Base-by-base conservation (phyloP, 139 green algal genomes). In the Gonium pectorale region DNA sequence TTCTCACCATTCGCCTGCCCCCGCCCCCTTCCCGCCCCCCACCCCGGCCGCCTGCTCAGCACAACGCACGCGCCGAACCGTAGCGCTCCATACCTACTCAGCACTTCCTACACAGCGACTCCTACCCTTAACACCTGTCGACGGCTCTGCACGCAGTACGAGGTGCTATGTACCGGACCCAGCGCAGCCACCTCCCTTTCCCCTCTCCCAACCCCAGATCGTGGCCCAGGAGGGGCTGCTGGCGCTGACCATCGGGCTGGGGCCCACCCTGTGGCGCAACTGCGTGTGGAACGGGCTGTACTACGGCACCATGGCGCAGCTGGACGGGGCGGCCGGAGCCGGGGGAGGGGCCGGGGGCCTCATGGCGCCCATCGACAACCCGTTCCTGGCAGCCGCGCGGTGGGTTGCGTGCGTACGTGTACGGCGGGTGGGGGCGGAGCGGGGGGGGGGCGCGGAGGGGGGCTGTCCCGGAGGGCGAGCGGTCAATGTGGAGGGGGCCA, bases 201-300 rank as follows among this genome's bases (percentile, higher is more conserved):
- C 60, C 21, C 60, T 1, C 60, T 19, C 60, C 29, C 31, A 19
- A 33, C 31, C 60, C 60, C n/a, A n/a, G n/a, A n/a, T n/a, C 46
- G 15, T 94, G 33, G 35, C 33, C 19, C 44, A 72, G 19, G 90
- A 94, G 63, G 90, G 90, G 0, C 19, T 88, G 22, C 5, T 31
- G 27, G 90, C 90, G 2, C 70, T 94, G 19, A 40, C 68, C 80
- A 91, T 88, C 13, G 90, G 90, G 7, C 67, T 94, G 24, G 83
- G 62, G 11, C 90, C 90, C 41, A 94, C 88, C 2, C 64, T 94
- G 27, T 91, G 44, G 54, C 88, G 90, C 56, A 94, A 94, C 81
- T 90, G 84, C 64, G 59, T 94, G 2, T 94, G 90, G 90, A 94
- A 94, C 84, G 51, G 51, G 24, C 37, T 92, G 17, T 92, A 89